phyloP scores from a whole-genome alignment of 768 basidiomycete species.

The Stropharia rugosoannulata region DNA sequence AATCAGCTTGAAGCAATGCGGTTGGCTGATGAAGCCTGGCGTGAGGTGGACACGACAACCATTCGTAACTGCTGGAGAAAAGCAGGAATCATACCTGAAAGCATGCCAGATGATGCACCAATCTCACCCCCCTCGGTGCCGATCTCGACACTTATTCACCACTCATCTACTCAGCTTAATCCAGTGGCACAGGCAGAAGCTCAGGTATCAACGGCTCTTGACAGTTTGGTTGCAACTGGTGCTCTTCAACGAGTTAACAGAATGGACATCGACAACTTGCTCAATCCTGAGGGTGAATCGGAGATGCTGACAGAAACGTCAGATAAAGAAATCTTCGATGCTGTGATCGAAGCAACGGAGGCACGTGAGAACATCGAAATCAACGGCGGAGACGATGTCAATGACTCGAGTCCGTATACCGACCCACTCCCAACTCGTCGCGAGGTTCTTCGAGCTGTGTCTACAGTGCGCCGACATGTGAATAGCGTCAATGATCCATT shows the following conservation, averaged over 20 bases:
- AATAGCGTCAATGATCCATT: conserved; percentile 19
- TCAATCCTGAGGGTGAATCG: conserved; percentile 26
- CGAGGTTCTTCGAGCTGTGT: conserved; percentile 19
- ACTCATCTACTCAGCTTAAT: conserved; percentile 6
- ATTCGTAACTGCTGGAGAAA: conserved; percentile 40
- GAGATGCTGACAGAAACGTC: conserved; percentile 17
- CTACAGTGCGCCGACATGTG: conserved; percentile 16
- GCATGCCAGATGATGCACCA: background rate
- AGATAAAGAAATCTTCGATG: conserved; percentile 23
- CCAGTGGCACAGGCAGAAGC: conserved; percentile 17
- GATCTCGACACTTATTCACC: conserved; percentile 20
- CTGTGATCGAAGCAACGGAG: conserved; percentile 20
- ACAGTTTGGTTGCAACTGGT: conserved; percentile 20
- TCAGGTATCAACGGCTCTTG: conserved; percentile 17
- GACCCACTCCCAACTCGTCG: conserved; percentile 12
- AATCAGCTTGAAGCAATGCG: conserved; percentile 38
- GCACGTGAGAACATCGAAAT: conserved; percentile 18
- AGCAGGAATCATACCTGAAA: conserved; percentile 29
- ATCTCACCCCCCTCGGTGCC: conserved; percentile 15
- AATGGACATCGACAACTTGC: conserved; percentile 26
- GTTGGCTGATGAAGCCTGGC: conserved; percentile 32
- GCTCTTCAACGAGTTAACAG: conserved; percentile 21
- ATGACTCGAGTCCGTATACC: no score
- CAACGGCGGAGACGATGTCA: conserved; percentile 16
- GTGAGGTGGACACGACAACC: conserved; percentile 26